A percentile compares a stretch with the other conserved stretches of the same genome.
Evolutionary conservation across 2,329 filamentous ascomycete genomes (phyloP).

Genomic region (Cladosporium sp.): DNA sequence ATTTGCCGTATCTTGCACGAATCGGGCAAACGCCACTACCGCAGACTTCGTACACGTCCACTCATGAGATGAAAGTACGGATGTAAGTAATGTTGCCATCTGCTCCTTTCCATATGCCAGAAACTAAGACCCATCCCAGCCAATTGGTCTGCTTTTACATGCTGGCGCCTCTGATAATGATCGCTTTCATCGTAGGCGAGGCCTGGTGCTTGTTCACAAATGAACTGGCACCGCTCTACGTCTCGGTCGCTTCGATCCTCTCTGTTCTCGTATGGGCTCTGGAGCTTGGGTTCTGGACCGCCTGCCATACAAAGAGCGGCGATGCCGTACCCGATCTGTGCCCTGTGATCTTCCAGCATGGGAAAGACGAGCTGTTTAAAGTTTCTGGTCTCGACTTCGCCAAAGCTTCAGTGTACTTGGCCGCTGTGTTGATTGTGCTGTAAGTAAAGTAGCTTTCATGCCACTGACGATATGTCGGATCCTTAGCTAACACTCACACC

Average conservation of each 20-base stretch:
- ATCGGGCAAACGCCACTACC: not conserved
- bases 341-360: not conserved
- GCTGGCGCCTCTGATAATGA: not conserved
- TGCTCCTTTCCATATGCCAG: not conserved
- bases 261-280: not conserved
- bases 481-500: not conserved
- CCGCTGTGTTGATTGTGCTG: not conserved
- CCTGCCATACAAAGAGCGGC: not conserved
- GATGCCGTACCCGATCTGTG: not conserved
- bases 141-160: constrained; percentile 19
- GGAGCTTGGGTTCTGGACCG: not conserved
- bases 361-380: not conserved
- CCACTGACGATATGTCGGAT: not conserved
- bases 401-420: not conserved
- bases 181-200: not conserved
- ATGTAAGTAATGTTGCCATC: constrained; percentile 12
- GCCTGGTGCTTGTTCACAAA: constrained; percentile 3
- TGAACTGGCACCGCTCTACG: constrained; percentile 1
- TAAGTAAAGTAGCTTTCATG: not conserved
- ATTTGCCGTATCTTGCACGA: constrained; percentile 1
- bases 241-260: constrained; percentile 1
- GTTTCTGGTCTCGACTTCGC: not conserved
- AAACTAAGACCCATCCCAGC: constrained; percentile 9
- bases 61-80: constrained; percentile 20
- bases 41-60: not conserved